Base-by-base conservation (phyloP, 1,284 basidiomycete species). In the Coriolopsis trogii region DNA sequence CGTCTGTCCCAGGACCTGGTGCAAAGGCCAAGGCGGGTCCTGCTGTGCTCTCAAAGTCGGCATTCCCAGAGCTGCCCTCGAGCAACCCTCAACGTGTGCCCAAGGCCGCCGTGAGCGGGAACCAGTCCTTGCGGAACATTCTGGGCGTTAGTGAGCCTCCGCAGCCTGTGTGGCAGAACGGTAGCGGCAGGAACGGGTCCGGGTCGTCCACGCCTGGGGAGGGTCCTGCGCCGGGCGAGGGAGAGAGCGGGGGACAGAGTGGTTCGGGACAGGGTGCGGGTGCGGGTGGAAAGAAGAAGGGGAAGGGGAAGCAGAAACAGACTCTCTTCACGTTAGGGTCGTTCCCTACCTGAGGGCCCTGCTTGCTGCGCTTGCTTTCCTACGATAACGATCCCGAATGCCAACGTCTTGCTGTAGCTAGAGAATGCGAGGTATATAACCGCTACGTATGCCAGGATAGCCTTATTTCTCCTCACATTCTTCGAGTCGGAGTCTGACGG, bases 271-370 rank as follows among this genome's bases (percentile, higher is more conserved):
- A 41, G 13, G 56, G 51, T 20, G 31, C 45, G 9, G 49, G 41
- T 3, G 54, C 57, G 23, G 70, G 65, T 0, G 85, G 79, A 58
- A 84, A 84, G 59, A 91, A 86, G 77, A 93, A 91, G 67, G 83
- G 84, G 0, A 91, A 90, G 68, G 86, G 85, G 2, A 93, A 93
- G 67, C 80, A 85, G 67, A 93, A 93, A 70, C 89, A 94, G 74
- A 87, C 85, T 18, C 68, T 95, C 61, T 93, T 94, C 63, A 89
- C 74, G 15, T 46, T 77, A 9, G 85, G 86, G 7, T 74, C 84
- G 10, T 85, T 86, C 70, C 82, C 84, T 25, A 69, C 79, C 12
- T 82, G 44, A 56, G 28, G 31, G 44, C 40, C 23, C 38, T n/a
- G 20, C 10, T n/a, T 23, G 8, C 23, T 10, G 23, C 18, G 36